phyloP scores from a whole-genome alignment of 352 stramenopile species.

The Saprolegnia diclina region DNA sequence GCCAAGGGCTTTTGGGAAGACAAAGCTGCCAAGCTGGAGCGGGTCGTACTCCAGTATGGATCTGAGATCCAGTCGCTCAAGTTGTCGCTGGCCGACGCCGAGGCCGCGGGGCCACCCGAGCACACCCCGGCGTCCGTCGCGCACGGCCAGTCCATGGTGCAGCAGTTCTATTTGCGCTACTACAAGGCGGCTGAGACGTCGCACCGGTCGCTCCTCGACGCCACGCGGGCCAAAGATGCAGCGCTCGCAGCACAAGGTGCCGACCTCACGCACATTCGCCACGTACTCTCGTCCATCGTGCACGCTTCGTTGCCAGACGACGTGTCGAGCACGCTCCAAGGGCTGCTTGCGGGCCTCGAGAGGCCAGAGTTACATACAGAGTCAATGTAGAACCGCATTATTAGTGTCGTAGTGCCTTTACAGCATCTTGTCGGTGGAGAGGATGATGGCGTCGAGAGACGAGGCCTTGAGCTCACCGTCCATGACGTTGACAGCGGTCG shows the following conservation, averaged over 20 bases:
- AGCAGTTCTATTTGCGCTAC: conserved; percentile 10
- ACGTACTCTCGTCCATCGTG: not conserved
- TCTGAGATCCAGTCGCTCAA: not conserved
- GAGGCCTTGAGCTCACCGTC: not conserved
- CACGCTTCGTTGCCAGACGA: not conserved
- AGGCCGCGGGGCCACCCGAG: not conserved
- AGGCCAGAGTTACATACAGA: not conserved
- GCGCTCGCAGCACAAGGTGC: not conserved
- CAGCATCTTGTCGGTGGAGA: not conserved
- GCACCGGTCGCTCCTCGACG: not conserved
- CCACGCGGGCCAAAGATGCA: not conserved
- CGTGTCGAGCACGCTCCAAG: not conserved
- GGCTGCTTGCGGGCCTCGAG: not conserved
- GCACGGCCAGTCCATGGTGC: not conserved
- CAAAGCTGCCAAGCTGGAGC: not conserved
- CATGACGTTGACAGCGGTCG: conserved; percentile 4
- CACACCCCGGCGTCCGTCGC: not conserved
- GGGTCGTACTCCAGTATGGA: not conserved
- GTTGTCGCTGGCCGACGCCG: not conserved
- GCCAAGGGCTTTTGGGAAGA: not conserved
- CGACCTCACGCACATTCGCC: not conserved
- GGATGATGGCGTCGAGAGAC: conserved; percentile 1
- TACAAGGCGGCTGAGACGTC: conserved; percentile 12
- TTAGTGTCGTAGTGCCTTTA: not conserved
- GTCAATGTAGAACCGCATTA: not conserved